Evolutionary conservation across 345 rosid species (phyloP), one percentile per base, ranked within the genome.

Genomic region (Brassica cretica): DNA sequence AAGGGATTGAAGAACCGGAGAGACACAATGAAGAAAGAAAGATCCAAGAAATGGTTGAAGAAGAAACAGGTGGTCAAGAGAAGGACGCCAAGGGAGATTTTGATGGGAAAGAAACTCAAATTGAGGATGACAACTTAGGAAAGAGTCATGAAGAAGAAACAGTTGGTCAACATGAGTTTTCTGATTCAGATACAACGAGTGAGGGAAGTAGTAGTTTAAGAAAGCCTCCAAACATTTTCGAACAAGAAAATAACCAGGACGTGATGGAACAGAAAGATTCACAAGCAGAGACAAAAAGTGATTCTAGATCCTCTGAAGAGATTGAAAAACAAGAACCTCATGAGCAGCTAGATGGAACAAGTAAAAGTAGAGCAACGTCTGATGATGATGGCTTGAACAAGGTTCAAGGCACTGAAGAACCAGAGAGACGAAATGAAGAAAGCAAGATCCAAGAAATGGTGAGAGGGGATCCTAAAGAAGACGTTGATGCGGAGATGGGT

Each of bases 391-490:
- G 70, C 10, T 32, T 21, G 73, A 78, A 68, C 0, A 72, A 66
- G 21, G 30, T 29, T 66, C 77, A 72, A 72, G 81, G 16, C 66
- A 32, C 5, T 19, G n/a, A 69, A 62, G 61, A 76, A 2, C 64
- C 14, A 14, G 74, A 76, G 66, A 70, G 70, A 70, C 4, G 0
- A 29, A 62, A 29, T 41, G 67, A 65, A 18, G 19, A 18, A 41
- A n/a, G 27, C n/a, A 72, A 72, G 21, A 59, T 10, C 61, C 44
- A 72, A 30, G 81, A 78, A 1, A 56, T 58, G n/a, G 39, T 41
- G 12, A 12, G 19, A 66, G 61, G 29, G 0, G 8, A 49, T 46
- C 2, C 24, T 1, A 78, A 46, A 44, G 64, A 73, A 19, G 64
- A 83, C 29, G 61, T 44, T 63, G 75, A 27, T 18, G 81, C 0